Conservation (phyloP, 495 filamentous ascomycete species). For the Thermothielavioides terrestris region DNA sequence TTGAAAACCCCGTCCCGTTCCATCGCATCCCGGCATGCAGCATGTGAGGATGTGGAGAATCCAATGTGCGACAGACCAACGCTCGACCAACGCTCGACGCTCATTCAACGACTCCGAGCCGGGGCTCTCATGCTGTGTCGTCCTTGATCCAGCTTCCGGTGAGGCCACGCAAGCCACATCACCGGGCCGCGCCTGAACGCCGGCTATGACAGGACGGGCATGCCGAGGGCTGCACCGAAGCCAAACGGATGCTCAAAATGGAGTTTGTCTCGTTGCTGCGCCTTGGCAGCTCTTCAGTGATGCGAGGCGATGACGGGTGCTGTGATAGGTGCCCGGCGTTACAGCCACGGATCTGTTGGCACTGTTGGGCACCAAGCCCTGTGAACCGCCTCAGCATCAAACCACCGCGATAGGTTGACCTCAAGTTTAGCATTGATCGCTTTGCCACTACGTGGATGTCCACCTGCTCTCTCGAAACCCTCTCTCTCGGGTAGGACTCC, state of each 20-base stretch:
- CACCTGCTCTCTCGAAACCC: not conserved
- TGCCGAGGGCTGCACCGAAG: not conserved
- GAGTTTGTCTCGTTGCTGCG: not conserved
- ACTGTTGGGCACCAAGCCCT: constrained; percentile 10
- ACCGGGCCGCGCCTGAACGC: not conserved
- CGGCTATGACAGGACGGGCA: not conserved
- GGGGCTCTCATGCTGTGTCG: not conserved
- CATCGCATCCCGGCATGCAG: no score
- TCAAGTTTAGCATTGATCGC: not conserved
- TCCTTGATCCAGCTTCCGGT: not conserved
- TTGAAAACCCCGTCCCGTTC: no score
- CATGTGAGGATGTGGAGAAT: no score
- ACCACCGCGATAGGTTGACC: constrained; percentile 5
- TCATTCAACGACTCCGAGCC: no score
- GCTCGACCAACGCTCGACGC: no score
- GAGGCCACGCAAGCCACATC: not conserved
- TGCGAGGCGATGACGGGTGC: not conserved
- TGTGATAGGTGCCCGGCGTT: constrained; percentile 1
- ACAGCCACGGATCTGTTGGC: constrained; percentile 6
- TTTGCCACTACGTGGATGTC: not conserved
- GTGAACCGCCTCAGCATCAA: not conserved
- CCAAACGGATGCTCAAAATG: not conserved
- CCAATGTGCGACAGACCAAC: no score
- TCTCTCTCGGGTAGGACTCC: no score
- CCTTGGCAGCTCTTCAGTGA: not conserved